These are phyloP conservation scores for Ricinus communis DNA, from an alignment of 345 rosid species.

Conservation along the genomic window DNA sequence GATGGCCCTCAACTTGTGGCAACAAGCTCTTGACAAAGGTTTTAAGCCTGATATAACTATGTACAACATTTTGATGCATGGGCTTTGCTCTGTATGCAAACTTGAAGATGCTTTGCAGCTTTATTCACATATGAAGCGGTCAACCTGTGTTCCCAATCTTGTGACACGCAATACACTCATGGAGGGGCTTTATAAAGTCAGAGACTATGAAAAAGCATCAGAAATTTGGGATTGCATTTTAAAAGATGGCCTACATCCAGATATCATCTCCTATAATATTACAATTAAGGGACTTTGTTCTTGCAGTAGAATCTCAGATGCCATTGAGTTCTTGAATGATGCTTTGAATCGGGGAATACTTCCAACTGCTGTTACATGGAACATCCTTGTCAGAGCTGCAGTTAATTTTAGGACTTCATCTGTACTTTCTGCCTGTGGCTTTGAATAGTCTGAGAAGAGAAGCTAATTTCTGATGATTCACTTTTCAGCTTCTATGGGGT, in stretches of 20 bases:
- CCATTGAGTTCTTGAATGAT: conserved; percentile 59
- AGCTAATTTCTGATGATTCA: neutral
- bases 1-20: conserved; percentile 68
- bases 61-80: conserved; percentile 80
- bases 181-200: conserved; percentile 69
- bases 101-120: conserved; percentile 62
- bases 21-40: conserved; percentile 51
- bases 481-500: neutral
- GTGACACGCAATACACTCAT: conserved; percentile 80
- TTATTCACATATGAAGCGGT: conserved; percentile 53
- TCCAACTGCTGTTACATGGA: conserved; percentile 72
- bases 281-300: conserved; percentile 74
- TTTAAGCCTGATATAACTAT: conserved; percentile 63
- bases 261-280: conserved; percentile 80
- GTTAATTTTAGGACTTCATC: conserved; percentile 23
- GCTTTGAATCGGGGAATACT: conserved; percentile 59
- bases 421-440: neutral
- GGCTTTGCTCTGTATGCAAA: conserved; percentile 74
- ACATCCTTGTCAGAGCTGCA: conserved; percentile 79
- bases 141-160: conserved; percentile 63
- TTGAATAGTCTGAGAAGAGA: neutral
- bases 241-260: conserved; percentile 55
- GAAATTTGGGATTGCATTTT: conserved; percentile 64
- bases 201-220: conserved; percentile 59
- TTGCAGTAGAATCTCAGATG: conserved; percentile 55